Evolutionary conservation across 495 filamentous ascomycete species (phyloP).

Genomic region (Penicillium mononematosum): DNA sequence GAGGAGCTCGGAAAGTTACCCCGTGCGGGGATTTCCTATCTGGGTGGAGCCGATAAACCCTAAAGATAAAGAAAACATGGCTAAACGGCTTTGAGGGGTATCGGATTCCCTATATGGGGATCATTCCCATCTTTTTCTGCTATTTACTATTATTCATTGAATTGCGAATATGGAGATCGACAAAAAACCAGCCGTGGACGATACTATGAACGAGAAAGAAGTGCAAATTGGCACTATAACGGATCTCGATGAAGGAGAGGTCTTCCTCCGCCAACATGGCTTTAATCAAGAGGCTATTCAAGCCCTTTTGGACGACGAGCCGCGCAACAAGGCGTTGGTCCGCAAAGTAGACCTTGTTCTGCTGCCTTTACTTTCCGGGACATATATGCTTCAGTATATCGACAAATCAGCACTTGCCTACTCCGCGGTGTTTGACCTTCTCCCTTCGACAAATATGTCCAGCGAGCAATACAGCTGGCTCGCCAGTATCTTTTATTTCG

Average conservation of each 20-base stretch:
- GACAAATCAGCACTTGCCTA: conserved; percentile 40
- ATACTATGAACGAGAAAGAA: conserved; percentile 24
- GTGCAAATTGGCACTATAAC: conserved; percentile 30
- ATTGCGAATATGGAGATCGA: conserved; percentile 8
- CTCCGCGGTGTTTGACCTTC: conserved; percentile 38
- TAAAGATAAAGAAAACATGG: neutral
- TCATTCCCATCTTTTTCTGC: neutral
- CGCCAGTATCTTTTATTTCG: conserved; percentile 59
- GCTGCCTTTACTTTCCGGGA: conserved; percentile 50
- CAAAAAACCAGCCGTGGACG: conserved; percentile 8
- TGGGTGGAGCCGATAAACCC: conserved; percentile 12
- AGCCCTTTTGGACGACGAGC: conserved; percentile 21
- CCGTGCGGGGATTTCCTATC: too few relatives aligned
- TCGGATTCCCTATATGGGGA: neutral
- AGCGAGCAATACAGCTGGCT: conserved; percentile 52
- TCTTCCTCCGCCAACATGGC: conserved; percentile 35
- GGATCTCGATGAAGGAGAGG: conserved; percentile 34
- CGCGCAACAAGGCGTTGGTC: conserved; percentile 29
- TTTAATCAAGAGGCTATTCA: conserved; percentile 25
- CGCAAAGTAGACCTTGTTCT: conserved; percentile 47
- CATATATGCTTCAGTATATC: conserved; percentile 46
- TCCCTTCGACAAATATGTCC: conserved; percentile 30
- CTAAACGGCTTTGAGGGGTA: conserved; percentile 2
- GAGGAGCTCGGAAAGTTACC: too few relatives aligned
- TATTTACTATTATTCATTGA: neutral